Evolutionary conservation across 306 rosid species (phyloP), one percentile per base, ranked within the genome.

Genomic region (Prunus salicina): DNA sequence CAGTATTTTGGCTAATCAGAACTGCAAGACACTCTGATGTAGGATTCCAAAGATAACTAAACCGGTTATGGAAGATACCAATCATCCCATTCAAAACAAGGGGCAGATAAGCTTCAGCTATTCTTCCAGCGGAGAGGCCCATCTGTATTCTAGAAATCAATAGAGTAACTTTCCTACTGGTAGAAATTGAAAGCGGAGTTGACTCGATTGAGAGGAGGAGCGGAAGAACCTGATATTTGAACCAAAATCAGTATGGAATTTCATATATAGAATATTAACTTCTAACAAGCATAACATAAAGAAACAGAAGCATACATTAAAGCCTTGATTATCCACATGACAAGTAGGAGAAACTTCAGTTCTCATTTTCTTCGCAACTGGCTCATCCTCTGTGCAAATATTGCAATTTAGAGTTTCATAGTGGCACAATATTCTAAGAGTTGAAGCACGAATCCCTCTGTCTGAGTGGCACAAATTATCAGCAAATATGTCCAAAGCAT

Each of bases 111-210:
- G 79, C 85, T 66, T 74, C 76, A 68, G 85, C 73, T 64, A 92
- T 79, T 81, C 89, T 88, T 79, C 92, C 91, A 76, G 90, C 69
- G 81, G 89, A 84, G 66, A 95, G 84, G 67, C 75, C 84, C 95
- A 80, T 94, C 72, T 94, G 98, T 69, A 92, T 73, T 88, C 87
- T 86, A 77, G 97, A 90, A 77, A 95, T 89, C 72, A 89, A 73
- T 46, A 85, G 84, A 73, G 86, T 89, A 63, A 95, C 84, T 83
- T 75, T 81, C 82, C 96, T 89, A 84, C 91, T 89, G 46, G 93
- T 85, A 64, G 87, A 84, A 51, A 92, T 80, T 14, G 98, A 90
- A 79, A 88, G 79, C 22, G 91, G 93, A 71, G 92, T 92, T 61
- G 88, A 84, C 86, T 95, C 97, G 67, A 95, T 77, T 3, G 87